These are phyloP conservation scores for Trypanosoma platydactyli DNA, from an alignment of 208 protist genomes.

Conservation along the genomic window DNA sequence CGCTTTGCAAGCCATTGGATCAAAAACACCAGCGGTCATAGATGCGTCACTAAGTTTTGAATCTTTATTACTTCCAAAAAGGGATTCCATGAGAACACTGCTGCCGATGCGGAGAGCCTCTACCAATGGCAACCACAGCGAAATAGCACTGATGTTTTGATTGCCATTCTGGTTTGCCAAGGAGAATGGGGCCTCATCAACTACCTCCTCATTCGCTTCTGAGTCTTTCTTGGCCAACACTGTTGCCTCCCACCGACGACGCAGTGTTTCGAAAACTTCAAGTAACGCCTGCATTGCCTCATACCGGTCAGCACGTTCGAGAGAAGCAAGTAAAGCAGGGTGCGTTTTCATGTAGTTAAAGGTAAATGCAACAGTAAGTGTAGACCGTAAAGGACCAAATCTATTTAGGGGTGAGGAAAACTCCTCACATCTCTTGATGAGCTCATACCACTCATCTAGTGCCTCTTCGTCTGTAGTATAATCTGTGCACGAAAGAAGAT, in stretches of 20 bases:
- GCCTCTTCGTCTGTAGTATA: slow-evolving; percentile 36
- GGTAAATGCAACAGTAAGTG: slow-evolving; percentile 48
- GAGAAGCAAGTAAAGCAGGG: slow-evolving; percentile 46
- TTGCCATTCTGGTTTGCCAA: neutral
- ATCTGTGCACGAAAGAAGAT: slow-evolving; percentile 34
- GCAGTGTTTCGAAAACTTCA: slow-evolving; percentile 46
- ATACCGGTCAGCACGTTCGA: slow-evolving; percentile 59
- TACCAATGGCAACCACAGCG: slow-evolving; percentile 20
- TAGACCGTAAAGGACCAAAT: slow-evolving; percentile 51
- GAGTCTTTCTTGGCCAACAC: slow-evolving; percentile 7
- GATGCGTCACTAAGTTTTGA: slow-evolving; percentile 7
- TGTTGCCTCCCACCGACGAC: slow-evolving; percentile 24
- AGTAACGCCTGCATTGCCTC: slow-evolving; percentile 68
- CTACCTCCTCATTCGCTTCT: slow-evolving; percentile 3
- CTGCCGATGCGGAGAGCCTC: slow-evolving; percentile 26
- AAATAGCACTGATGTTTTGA: slow-evolving; percentile 1
- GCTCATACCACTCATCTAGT: slow-evolving; percentile 45
- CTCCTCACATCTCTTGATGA: slow-evolving; percentile 62
- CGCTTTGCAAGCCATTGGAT: slow-evolving; percentile 54
- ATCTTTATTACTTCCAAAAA: neutral
- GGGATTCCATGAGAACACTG: slow-evolving; percentile 17
- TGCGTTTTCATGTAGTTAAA: slow-evolving; percentile 45
- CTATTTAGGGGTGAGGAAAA: slow-evolving; percentile 54
- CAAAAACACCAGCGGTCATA: slow-evolving; percentile 74
- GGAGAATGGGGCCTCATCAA: slow-evolving; percentile 7